A percentile compares a stretch with the other conserved stretches of the same genome.
phyloP scores from a whole-genome alignment of 345 rosid species.

The Brassica carinata region DNA sequence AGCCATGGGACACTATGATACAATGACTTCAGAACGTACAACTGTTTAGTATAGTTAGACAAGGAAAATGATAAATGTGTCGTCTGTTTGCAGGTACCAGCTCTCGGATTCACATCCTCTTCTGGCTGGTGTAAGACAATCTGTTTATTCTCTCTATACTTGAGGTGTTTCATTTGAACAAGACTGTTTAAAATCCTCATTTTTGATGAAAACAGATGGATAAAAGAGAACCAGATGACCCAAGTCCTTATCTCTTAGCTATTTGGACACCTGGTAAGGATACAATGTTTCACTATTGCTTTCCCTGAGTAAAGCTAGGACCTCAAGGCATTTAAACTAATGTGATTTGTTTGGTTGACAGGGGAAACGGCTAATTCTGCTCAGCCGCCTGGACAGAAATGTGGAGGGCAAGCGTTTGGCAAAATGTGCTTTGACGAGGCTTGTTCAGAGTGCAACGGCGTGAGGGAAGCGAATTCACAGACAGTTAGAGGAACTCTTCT shows the following conservation, averaged over 20 bases:
- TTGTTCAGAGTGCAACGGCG: conserved; percentile 73
- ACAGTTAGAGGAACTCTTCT: conserved; percentile 83
- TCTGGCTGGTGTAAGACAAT: conserved; percentile 60
- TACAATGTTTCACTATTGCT: neutral
- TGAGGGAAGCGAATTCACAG: conserved; percentile 70
- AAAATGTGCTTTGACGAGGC: conserved; percentile 63
- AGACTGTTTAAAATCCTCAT: neutral
- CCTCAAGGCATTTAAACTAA: conserved; percentile 16
- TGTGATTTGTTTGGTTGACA: conserved; percentile 34
- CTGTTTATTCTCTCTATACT: neutral
- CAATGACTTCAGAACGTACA: no score
- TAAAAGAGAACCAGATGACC: conserved; percentile 81
- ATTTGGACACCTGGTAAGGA: conserved; percentile 93
- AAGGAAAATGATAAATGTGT: conserved; percentile 25
- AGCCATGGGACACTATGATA: no score
- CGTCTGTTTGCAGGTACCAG: conserved; percentile 67
- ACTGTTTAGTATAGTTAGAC: conserved; percentile 1
- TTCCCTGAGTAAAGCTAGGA: conserved; percentile 13
- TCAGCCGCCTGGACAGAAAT: conserved; percentile 51
- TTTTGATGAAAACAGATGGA: conserved; percentile 61
- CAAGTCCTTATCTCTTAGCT: conserved; percentile 91
- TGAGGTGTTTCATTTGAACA: neutral
- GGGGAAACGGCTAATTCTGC: conserved; percentile 79
- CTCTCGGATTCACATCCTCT: conserved; percentile 94
- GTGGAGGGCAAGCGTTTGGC: conserved; percentile 53